Evolutionary conservation across 805 yeast species (phyloP).

Genomic region (Dipodascus albidus): DNA sequence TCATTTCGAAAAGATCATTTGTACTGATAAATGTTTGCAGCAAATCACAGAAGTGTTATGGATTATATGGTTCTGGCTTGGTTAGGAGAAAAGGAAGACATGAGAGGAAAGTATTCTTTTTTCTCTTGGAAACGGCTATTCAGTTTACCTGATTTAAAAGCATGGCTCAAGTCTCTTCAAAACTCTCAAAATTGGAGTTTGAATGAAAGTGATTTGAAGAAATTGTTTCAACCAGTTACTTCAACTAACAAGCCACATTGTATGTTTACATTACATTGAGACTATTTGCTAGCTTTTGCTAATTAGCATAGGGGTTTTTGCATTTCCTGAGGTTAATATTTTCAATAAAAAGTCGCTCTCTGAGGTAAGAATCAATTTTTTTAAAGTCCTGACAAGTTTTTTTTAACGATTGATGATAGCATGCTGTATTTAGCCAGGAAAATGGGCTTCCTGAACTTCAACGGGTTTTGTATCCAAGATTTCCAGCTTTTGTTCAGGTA

Average conservation of each 20-base stretch:
- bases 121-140: conserved; percentile 62
- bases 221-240: conserved; percentile 1
- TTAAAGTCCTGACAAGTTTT: conserved; percentile 6
- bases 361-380: background rate
- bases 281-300: no score
- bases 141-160: conserved; percentile 43
- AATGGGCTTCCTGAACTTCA: conserved; percentile 50
- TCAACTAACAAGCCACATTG: conserved; percentile 14
- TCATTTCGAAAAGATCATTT: no score
- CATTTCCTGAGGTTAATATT: conserved; percentile 82
- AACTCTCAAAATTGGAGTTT: conserved; percentile 62
- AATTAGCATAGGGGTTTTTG: conserved; percentile 59
- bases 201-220: conserved; percentile 25
- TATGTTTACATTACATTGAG: no score
- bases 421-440: conserved; percentile 41
- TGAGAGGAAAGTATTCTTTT: conserved; percentile 32
- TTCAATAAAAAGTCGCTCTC: conserved; percentile 34
- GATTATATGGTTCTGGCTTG: conserved; percentile 49
- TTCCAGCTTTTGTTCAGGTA: conserved; percentile 23
- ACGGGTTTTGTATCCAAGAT: conserved; percentile 70
- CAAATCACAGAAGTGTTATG: conserved; percentile 58
- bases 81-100: conserved; percentile 15
- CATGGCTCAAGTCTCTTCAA: conserved; percentile 36
- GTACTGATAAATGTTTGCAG: conserved; percentile 6
- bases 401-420: conserved; percentile 33